Base-by-base conservation (phyloP, 106 monocot genomes). In the Posidonia australis region DNA sequence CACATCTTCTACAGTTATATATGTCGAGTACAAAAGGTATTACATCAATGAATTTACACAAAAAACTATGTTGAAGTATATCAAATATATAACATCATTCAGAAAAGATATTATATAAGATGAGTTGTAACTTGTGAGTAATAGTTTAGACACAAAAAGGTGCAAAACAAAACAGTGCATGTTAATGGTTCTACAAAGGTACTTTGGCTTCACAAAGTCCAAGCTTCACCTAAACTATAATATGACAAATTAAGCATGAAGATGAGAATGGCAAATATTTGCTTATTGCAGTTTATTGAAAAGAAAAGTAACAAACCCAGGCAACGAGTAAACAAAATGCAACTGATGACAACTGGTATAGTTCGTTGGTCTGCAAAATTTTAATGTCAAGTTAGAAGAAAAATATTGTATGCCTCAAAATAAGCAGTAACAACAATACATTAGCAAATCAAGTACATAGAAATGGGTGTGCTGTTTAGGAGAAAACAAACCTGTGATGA, bases 321-420 rank as follows among this genome's bases (percentile, higher is more conserved):
- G 94, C 94, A 80, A 96, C 84, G 58, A 96, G 84, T 36, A 96
- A 81, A 65, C 94, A 96, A 77, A 96, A 96, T 56, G 94, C 94
- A 46, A 96, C 94, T n/a, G 94, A 70, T 31, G 94, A 90, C 77
- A 96, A 72, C 62, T 96, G 94, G 70, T 96, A 96, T 31, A 96
- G 75, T 75, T 96, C 94, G 79, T 96, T 96, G 65, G 90, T 96
- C 94, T 96, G 90, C 68, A 84, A 25, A 72, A 36, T 10, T 3
- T 30, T 9, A 62, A 58, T 27, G 24, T 26, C 53, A 54, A 54
- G 11, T 5, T 51, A 22, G 25, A 2, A 3, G 27, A 11, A 11
- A 56, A 62, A 36, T 5, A 36, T 62, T 17, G 17, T 63, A 28
- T 49, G 17, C 0, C 36, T 17, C 49, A 49, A 49, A 49, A 49